These are phyloP conservation scores for Carpinus viminea DNA, from an alignment of 306 rosid species.

Conservation along the genomic window DNA sequence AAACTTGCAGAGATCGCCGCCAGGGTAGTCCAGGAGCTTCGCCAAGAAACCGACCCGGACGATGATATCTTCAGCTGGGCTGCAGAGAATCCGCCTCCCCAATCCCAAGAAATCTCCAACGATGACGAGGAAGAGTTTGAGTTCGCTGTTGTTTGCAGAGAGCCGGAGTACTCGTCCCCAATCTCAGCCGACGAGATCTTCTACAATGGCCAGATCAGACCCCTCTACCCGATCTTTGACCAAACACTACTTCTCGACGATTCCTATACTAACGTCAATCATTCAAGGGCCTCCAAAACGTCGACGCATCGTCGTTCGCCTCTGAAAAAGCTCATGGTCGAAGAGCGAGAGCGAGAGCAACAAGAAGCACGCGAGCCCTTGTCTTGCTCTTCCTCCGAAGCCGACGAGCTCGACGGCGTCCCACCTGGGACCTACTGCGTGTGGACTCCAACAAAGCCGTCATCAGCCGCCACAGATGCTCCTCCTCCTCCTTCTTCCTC, in stretches of 20 bases:
- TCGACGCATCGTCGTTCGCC: slow-evolving; percentile 43
- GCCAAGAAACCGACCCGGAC: slow-evolving; percentile 34
- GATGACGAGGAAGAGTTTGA: slow-evolving; percentile 49
- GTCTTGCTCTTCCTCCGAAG: slow-evolving; percentile 63
- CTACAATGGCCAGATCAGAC: slow-evolving; percentile 75
- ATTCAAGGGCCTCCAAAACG: background rate
- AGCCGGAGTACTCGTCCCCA: slow-evolving; percentile 34
- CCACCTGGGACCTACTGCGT: slow-evolving; percentile 57
- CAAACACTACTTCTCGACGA: slow-evolving; percentile 31
- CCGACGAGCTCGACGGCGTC: slow-evolving; percentile 54
- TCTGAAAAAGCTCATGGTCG: slow-evolving; percentile 70
- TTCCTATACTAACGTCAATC: background rate
- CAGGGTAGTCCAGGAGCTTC: slow-evolving; percentile 56
- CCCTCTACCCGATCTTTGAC: slow-evolving; percentile 62
- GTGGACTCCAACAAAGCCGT: slow-evolving; percentile 49
- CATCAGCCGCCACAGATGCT: background rate
- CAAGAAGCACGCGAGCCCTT: slow-evolving; percentile 28
- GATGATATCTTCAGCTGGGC: slow-evolving; percentile 25
- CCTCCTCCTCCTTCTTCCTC: too few relatives aligned
- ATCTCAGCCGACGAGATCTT: slow-evolving; percentile 87
- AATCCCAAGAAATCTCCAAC: background rate
- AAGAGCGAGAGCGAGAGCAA: slow-evolving; percentile 50
- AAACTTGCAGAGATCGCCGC: slow-evolving; percentile 71
- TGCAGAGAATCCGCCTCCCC: slow-evolving; percentile 1
- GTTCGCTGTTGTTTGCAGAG: slow-evolving; percentile 49